Base-by-base conservation (phyloP, 2,329 filamentous ascomycete genomes). In the Aspergillus carbonarius region DNA sequence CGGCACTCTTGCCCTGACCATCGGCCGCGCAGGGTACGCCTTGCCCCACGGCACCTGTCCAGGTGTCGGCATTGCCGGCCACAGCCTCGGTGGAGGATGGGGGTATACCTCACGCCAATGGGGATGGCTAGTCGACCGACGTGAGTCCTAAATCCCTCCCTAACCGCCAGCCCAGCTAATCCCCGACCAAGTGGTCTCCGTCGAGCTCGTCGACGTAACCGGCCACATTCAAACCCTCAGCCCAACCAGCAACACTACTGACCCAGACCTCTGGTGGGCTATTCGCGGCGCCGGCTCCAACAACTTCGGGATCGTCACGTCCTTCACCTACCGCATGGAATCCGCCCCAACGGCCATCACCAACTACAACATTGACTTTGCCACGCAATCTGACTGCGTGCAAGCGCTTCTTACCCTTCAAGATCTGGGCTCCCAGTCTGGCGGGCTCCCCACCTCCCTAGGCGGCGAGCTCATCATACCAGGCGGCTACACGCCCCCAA, bases 191-290 rank as follows among this genome's bases (percentile, higher is more conserved):
- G 39, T 42, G 17, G 39, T 42, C 18, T 42, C 39, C 18, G 17
- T 42, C 10, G 39, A 42, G 10, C 39, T 42, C 20, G 39, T 42
- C 18, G 39, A 42, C 18, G 39, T 42, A 13, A 18, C 39, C 18
- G 39, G 39, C 39, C 8, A 17, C 39, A 42, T 42, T 6, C 39
- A 20, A 12, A 42, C 39, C 18, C 18, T 42, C 9, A 15, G 18
- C 39, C 10, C 39, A 13, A 42, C 12, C 4, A 5, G 17, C 39
- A 42, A 42, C n/a, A 23, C 18, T 9, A 23, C 18, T 6, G 52
- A 59, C n/a, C 50, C 50, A 6, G 51, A 59, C 10, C 30, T 59
- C 4, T 59, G 57, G 57, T 59, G 57, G 57, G 57, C 51, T 10
- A n/a, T 59, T 2, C 52, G 57, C 3, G 57, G 57, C 20, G 57